Evolutionary conservation across 192 early-diverging fungal genomes (phyloP).

Genomic region (Jimgerdemannia lactiflua): DNA sequence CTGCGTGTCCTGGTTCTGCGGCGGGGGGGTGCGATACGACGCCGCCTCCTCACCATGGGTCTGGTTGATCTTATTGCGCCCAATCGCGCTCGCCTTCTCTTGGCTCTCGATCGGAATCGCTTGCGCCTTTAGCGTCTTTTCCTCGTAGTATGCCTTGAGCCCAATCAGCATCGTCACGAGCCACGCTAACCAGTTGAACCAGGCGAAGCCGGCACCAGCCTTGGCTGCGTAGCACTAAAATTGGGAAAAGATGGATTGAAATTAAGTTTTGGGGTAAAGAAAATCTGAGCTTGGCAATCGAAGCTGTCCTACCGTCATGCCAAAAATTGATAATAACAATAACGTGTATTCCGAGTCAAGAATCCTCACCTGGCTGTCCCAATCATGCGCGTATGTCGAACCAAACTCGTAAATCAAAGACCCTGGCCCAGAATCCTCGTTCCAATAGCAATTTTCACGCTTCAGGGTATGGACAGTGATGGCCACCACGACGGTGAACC

Average conservation of each 20-base stretch:
- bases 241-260: not conserved
- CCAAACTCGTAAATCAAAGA: not conserved
- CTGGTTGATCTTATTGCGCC: not conserved
- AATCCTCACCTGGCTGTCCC: not conserved
- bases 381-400: not conserved
- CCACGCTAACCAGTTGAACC: not conserved
- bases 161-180: not conserved
- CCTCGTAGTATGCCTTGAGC: not conserved
- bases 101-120: not conserved
- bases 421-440: not conserved
- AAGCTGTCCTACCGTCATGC: not conserved
- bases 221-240: not conserved
- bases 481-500: not conserved
- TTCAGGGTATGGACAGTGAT: not conserved
- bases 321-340: not conserved
- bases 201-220: not conserved
- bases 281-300: not conserved
- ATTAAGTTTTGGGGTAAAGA: not conserved
- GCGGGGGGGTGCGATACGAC: not conserved
- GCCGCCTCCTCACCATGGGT: not conserved
- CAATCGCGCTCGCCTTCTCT: not conserved
- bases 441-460: not conserved
- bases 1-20: not conserved
- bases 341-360: not conserved
- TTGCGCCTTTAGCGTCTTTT: not conserved